These are phyloP conservation scores for Trichoderma arundinaceum DNA, from an alignment of 2,329 filamentous ascomycete genomes.

Conservation along the genomic window DNA sequence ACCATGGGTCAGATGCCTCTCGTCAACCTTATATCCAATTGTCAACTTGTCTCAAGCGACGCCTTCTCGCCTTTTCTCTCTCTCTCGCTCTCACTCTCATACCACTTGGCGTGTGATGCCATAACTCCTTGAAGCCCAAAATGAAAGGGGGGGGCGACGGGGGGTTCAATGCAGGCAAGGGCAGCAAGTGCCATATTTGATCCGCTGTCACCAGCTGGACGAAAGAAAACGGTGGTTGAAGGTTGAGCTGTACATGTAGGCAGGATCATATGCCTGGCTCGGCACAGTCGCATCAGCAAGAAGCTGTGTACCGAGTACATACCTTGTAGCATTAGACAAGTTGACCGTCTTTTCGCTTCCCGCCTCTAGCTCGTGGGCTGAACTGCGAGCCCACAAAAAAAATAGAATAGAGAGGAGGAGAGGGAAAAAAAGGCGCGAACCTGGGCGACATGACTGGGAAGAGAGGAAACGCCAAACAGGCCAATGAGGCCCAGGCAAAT, in stretches of 20 bases:
- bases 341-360: conserved; percentile 32
- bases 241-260: conserved; percentile 17
- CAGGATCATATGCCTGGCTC: conserved; percentile 27
- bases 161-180: conserved; percentile 15
- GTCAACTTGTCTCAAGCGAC: conserved; percentile 1
- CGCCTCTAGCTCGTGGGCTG: conserved; percentile 26
- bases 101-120: not conserved
- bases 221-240: not conserved
- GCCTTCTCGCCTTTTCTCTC: not conserved
- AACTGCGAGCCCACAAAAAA: conserved; percentile 30
- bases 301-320: not conserved
- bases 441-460: not conserved
- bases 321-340: conserved; percentile 14
- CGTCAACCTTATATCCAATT: conserved; percentile 22
- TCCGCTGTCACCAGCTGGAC: not conserved
- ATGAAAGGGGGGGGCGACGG: not conserved
- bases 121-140: not conserved
- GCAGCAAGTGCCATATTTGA: conserved; percentile 4
- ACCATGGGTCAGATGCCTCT: conserved; percentile 26
- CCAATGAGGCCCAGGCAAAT: not conserved
- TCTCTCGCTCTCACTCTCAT: not conserved
- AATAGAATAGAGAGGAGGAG: not conserved
- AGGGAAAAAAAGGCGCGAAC: conserved; percentile 4
- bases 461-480: not conserved
- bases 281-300: not conserved